Evolutionary conservation across 306 rosid species (phyloP).

Genomic region (Citrullus colocynthis): DNA sequence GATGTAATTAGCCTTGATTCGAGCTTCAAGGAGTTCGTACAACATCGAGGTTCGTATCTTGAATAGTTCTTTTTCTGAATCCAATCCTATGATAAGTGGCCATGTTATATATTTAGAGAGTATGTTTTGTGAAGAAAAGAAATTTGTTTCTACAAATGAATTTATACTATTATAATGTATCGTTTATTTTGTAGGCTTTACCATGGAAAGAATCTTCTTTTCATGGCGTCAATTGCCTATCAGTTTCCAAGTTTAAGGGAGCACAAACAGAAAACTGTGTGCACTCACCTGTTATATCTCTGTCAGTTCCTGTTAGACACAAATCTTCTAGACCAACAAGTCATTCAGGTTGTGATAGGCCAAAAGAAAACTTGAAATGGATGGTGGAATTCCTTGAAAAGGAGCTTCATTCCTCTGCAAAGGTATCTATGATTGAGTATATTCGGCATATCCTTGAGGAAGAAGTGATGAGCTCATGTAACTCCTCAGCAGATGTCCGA

Average conservation of each 20-base stretch:
- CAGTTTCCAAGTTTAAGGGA: conserved; percentile 28
- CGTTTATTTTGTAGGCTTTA: conserved; percentile 39
- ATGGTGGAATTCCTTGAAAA: conserved; percentile 47
- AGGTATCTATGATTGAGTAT: conserved; percentile 34
- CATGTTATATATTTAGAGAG: not conserved
- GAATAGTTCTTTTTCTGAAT: not conserved
- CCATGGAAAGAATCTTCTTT: conserved; percentile 18
- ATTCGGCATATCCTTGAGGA: conserved; percentile 31
- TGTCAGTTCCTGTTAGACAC: conserved; percentile 8
- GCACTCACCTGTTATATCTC: conserved; percentile 16
- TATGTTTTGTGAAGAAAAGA: not conserved
- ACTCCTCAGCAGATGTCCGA: conserved; percentile 16
- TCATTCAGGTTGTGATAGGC: conserved; percentile 12
- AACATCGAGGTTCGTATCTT: not conserved
- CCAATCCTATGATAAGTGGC: not conserved
- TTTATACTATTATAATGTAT: not conserved
- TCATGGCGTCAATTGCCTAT: conserved; percentile 23
- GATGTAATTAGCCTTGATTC: conserved; percentile 1
- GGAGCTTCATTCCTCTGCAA: conserved; percentile 59
- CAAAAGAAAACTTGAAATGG: conserved; percentile 26
- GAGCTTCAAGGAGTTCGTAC: not conserved
- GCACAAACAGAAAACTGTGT: conserved; percentile 17
- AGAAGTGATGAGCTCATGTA: conserved; percentile 37
- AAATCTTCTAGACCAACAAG: conserved; percentile 20
- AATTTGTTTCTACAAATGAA: not conserved